Base-by-base conservation (phyloP, 345 rosid genomes). In the Eutrema heterophyllum region DNA sequence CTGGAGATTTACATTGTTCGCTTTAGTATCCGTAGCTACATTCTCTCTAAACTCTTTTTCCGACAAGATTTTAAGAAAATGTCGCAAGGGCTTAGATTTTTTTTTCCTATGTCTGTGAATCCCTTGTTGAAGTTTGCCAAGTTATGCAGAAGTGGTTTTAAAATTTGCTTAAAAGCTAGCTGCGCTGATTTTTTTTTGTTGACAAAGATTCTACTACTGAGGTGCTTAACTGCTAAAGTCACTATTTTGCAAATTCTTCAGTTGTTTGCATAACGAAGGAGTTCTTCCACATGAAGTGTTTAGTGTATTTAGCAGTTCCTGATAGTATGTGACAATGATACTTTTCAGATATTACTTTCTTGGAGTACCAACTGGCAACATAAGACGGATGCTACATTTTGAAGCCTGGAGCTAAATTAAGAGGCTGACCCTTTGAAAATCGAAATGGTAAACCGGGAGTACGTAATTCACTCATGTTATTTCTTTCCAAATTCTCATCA, bases 11-110 rank as follows among this genome's bases (percentile, higher is more conserved):
- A 9, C 13, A 3, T 46, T 48, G 9, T 40, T 29, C 2, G 16
- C 7, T 58, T 59, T 9, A 59, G 48, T 64, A 10, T 54, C 7
- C 4, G 56, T 43, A 16, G 56, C 70, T 72, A 53, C 77, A 56
- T 48, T 55, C 21, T 51, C 44, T 24, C 13, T 63, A 4, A 11
- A 41, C 21, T 33, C 39, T 15, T 73, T 32, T 64, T 56, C 51
- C 8, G 4, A 29, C 59, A 50, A 30, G 59, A 27, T 46, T 44
- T 55, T 26, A 32, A 55, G 49, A 26, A 1, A 33, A 36, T 35
- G 65, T 48, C 35, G 39, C 5, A 10, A 26, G 16, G 1, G 33
- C 6, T 27, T 0, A 1, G 5, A 3, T 26, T 2, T 24, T n/a
- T 21, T 45, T 6, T 7, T 16, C 16, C 5, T 24, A 2, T 51